Conservation (phyloP, 148 eudicot genomes). For the Rhododendron griersonianum region DNA sequence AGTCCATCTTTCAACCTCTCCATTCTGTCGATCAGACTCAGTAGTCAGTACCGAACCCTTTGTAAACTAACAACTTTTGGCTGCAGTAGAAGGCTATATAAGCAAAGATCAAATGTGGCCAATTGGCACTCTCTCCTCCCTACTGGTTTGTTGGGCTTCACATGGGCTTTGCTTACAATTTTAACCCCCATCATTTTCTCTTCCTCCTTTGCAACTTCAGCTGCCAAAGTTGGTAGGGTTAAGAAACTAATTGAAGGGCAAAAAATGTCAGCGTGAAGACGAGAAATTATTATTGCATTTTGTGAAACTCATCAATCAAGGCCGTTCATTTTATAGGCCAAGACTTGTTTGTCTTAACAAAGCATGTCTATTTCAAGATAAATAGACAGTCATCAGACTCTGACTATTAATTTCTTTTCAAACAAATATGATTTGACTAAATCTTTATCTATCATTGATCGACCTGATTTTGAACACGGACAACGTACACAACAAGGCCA, state of each 20-base stretch:
- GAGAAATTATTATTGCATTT: no score
- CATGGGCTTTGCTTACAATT: conserved; percentile 42
- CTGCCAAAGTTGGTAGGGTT: conserved; percentile 17
- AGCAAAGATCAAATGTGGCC: conserved; percentile 81
- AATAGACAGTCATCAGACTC: no score
- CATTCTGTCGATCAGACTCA: conserved; percentile 30
- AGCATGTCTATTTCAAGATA: no score
- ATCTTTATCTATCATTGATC: no score
- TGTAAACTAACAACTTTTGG: conserved; percentile 78
- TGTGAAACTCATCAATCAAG: no score
- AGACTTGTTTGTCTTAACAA: no score
- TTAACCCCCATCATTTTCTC: conserved; percentile 23
- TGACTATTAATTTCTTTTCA: no score
- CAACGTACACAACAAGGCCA: no score
- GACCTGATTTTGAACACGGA: no score
- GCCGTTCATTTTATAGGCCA: no score
- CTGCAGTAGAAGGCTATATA: conserved; percentile 84
- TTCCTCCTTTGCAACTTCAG: conserved; percentile 18
- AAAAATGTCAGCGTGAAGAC: no score
- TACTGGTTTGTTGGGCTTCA: conserved; percentile 58
- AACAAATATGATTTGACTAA: no score
- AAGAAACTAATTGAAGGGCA: not conserved
- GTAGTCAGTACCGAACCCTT: conserved; percentile 17
- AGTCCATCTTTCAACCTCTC: conserved; percentile 64
- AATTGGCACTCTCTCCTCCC: conserved; percentile 72